Base-by-base conservation (phyloP, 2,329 filamentous ascomycete genomes). In the Cercospora nicotianae region DNA sequence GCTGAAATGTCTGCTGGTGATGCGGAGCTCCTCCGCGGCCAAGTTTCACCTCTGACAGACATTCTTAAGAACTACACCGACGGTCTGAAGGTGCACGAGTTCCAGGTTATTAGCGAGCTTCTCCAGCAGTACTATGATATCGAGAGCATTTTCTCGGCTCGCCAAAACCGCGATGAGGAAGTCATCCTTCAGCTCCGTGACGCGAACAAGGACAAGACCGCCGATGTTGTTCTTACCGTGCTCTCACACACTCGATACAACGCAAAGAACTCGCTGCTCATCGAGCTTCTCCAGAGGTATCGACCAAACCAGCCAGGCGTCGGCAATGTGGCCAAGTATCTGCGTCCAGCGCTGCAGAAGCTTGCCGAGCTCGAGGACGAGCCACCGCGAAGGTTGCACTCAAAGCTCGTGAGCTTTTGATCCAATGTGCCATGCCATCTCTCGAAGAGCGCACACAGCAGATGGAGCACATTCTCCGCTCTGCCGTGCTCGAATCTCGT, bases 391-490 rank as follows among this genome's bases (percentile, higher is more conserved):
- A 98, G 89, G 94, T 99, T 51, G 93, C 94, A 0, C 87, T 99
- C 73, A 99, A 99, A 86, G 94, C 95, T 57, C 91, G 95, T 78
- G 95, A 99, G 83, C 90, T 98, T 62, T 90, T 99, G 76, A 99
- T 99, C 72, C 95, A 98, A 82, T 97, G 93, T 79, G 94, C 95
- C 64, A 87, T 99, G 79, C 95, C 95, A 18, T 99, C 95, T 3
- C 85, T 99, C 20, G 95, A 98, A 81, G 95, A 99, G 86, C 90
- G 95, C 74, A 91, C 92, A 28, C 87, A 91, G 6, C 95, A 99
- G 83, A 97, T 99, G 94, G 95, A 98, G 84, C 94, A 98, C 81
- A 99, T 99, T 72, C 86, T 99, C 65, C 92, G 94, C 68, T 97
- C 94, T 28, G 94, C 95, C 0, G 95, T 99, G 23, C 89, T 97